Percentiles rank a stretch among this genome's conserved stretches.
phyloP scores from a whole-genome alignment of 768 basidiomycete genomes.

The Tulasnella sp. region DNA sequence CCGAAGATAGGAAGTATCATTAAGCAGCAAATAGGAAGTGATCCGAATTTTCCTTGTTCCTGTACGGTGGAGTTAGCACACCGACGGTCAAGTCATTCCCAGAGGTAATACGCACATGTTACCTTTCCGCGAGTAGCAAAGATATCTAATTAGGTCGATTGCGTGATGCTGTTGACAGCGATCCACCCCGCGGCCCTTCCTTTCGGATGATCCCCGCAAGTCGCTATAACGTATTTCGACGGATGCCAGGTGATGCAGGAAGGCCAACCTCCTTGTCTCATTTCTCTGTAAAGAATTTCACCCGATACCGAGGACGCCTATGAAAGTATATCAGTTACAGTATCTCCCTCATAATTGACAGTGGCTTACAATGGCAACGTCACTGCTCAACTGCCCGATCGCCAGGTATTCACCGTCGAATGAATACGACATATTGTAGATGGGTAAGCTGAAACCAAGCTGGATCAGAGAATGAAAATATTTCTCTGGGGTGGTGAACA shows the following conservation, averaged over 20 bases:
- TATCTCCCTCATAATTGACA: neutral
- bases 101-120: neutral
- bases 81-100: neutral
- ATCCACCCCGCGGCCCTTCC: neutral
- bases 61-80: neutral
- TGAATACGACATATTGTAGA: neutral
- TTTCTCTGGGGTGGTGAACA: neutral
- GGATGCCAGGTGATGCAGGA: constrained; percentile 6
- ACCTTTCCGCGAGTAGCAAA: neutral
- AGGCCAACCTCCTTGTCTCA: neutral
- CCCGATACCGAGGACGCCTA: constrained; percentile 6
- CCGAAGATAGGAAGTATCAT: neutral
- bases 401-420: constrained; percentile 13
- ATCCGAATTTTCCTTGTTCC: neutral
- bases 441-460: neutral
- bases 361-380: neutral
- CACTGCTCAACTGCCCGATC: neutral
- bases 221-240: constrained; percentile 6
- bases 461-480: neutral
- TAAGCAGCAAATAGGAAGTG: neutral
- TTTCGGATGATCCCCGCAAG: constrained; percentile 12
- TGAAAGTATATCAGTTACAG: neutral
- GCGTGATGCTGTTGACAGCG: neutral
- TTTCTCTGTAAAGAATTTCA: constrained; percentile 1
- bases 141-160: neutral